phyloP scores from a whole-genome alignment of 306 rosid genomes.

The Cicer chorassanicum region DNA sequence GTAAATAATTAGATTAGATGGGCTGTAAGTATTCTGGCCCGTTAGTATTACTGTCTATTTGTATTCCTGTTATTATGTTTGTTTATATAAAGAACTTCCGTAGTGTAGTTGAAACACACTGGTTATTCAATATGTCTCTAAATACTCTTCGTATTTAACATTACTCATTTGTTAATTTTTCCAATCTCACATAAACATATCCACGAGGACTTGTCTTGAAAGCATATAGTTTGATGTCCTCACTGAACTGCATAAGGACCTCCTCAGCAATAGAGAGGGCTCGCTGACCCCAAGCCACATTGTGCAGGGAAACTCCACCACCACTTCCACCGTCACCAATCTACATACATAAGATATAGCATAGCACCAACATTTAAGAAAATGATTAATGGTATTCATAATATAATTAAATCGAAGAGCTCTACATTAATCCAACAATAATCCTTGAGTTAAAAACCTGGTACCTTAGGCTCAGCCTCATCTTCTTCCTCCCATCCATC shows the following conservation, averaged over 20 bases:
- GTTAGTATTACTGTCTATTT: too few relatives aligned
- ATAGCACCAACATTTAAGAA: slow-evolving; percentile 36
- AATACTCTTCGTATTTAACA: too few relatives aligned
- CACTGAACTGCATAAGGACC: slow-evolving; percentile 58
- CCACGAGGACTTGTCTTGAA: slow-evolving; percentile 85
- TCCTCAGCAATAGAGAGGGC: slow-evolving; percentile 71
- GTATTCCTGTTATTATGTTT: too few relatives aligned
- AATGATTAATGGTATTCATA: slow-evolving; percentile 3
- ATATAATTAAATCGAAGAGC: slow-evolving; percentile 34
- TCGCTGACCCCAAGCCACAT: slow-evolving; percentile 80
- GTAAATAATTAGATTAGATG: too few relatives aligned
- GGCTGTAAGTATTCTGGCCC: too few relatives aligned
- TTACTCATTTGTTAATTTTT: slow-evolving; percentile 76
- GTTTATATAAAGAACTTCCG: too few relatives aligned
- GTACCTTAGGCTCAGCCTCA: slow-evolving; percentile 68
- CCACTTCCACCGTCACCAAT: slow-evolving; percentile 88
- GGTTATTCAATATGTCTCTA: too few relatives aligned
- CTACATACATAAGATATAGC: slow-evolving; percentile 46
- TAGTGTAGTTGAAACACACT: too few relatives aligned
- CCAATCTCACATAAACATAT: slow-evolving; percentile 82
- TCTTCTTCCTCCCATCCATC: slow-evolving; percentile 76
- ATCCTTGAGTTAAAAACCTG: slow-evolving; percentile 18
- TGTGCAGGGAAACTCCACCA: slow-evolving; percentile 80
- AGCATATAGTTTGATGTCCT: slow-evolving; percentile 73
- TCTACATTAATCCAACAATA: slow-evolving; percentile 30